These are phyloP conservation scores for Medicago arabica DNA, from an alignment of 306 rosid species.

Conservation along the genomic window DNA sequence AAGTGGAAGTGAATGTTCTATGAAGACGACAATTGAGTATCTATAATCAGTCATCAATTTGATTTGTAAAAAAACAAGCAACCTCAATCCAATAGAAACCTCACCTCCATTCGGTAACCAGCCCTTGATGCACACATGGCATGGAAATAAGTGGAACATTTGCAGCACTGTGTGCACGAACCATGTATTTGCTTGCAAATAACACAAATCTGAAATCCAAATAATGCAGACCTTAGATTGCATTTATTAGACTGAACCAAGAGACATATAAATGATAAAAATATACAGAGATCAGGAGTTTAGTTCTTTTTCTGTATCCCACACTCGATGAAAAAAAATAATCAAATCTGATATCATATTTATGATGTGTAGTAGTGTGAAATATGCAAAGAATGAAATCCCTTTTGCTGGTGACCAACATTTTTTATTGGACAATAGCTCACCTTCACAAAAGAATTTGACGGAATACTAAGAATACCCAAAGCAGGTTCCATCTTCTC, in stretches of 20 bases:
- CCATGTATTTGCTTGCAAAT: slow-evolving; percentile 98
- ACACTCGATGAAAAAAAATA: too few relatives aligned
- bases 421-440: slow-evolving; percentile 32
- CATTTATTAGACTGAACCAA: slow-evolving; percentile 33
- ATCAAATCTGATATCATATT: too few relatives aligned
- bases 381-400: too few relatives aligned
- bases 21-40: slow-evolving; percentile 17
- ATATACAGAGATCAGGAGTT: slow-evolving; percentile 30
- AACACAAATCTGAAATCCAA: slow-evolving; percentile 88
- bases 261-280: slow-evolving; percentile 35
- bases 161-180: slow-evolving; percentile 98
- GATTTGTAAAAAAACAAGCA: slow-evolving; percentile 14
- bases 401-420: background rate
- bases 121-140: slow-evolving; percentile 99
- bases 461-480: slow-evolving; percentile 97
- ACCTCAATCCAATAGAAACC: slow-evolving; percentile 35
- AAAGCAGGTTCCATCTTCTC: slow-evolving; percentile 99
- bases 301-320: slow-evolving; percentile 28
- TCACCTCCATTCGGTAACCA: slow-evolving; percentile 99
- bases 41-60: slow-evolving; percentile 19
- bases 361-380: too few relatives aligned
- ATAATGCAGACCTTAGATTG: slow-evolving; percentile 37
- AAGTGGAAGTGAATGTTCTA: slow-evolving; percentile 25
- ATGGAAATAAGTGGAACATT: slow-evolving; percentile 98
- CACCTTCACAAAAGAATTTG: slow-evolving; percentile 99